Percentiles rank a stretch among this genome's conserved stretches.
phyloP scores from a whole-genome alignment of 108 stramenopile species.

The Bacterosira constricta region DNA sequence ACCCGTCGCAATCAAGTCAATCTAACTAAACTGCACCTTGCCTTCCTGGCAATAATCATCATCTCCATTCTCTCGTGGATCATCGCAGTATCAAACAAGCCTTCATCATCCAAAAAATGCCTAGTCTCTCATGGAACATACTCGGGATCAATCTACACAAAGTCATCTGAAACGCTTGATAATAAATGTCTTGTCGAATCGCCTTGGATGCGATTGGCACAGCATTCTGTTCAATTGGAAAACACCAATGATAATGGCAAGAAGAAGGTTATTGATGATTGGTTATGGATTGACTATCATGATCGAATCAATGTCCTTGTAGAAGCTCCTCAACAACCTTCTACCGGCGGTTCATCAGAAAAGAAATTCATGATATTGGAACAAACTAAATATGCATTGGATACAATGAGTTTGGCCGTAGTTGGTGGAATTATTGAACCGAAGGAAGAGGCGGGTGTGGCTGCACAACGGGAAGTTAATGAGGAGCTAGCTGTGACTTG shows the following conservation, averaged over 20 bases:
- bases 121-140: constrained; percentile 17
- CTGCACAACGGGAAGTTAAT: constrained; percentile 1
- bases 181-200: constrained; percentile 73
- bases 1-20: neutral
- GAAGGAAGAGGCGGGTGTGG: neutral
- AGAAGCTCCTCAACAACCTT: constrained; percentile 29
- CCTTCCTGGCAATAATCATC: neutral
- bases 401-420: constrained; percentile 64
- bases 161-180: neutral
- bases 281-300: constrained; percentile 90
- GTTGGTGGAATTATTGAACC: constrained; percentile 86
- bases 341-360: constrained; percentile 15
- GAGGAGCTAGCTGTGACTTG: neutral
- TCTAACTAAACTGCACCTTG: neutral
- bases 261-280: constrained; percentile 68
- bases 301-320: constrained; percentile 88
- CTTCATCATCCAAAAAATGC: neutral
- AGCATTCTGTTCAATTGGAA: constrained; percentile 63
- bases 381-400: constrained; percentile 85
- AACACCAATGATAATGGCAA: constrained; percentile 16
- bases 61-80: neutral
- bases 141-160: constrained; percentile 16
- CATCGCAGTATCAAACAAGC: neutral
- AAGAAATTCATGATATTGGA: constrained; percentile 66
- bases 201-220: constrained; percentile 74